These are phyloP conservation scores for Cryptosporidium felis DNA, from an alignment of 169 alveolate species.

Conservation along the genomic window DNA sequence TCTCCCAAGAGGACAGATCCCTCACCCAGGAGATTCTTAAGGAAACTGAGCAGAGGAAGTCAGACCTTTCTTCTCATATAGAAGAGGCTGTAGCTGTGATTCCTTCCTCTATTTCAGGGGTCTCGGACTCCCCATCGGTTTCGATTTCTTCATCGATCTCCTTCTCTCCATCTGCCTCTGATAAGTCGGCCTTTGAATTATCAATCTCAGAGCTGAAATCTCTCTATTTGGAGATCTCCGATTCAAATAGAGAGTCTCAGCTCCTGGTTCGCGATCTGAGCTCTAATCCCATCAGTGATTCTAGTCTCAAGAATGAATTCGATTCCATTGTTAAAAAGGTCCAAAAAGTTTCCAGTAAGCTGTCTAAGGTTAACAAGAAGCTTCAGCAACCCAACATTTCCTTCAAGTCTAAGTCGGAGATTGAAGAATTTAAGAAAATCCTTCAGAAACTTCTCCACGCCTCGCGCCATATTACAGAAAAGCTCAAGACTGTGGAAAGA, in stretches of 20 bases:
- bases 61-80: background rate
- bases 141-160: constrained; percentile 28
- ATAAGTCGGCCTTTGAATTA: constrained; percentile 9
- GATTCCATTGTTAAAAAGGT: constrained; percentile 23
- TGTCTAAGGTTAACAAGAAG: constrained; percentile 1
- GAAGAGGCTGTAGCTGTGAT: constrained; percentile 19
- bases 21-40: constrained; percentile 1
- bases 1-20: constrained; percentile 45
- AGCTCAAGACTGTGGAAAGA: constrained; percentile 4
- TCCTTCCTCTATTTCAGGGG: background rate
- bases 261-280: background rate
- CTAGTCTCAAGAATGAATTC: constrained; percentile 25
- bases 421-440: constrained; percentile 16
- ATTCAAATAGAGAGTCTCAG: constrained; percentile 6
- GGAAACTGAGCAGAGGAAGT: constrained; percentile 42
- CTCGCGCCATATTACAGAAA: background rate
- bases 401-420: constrained; percentile 9
- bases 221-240: constrained; percentile 14
- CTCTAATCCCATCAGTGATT: constrained; percentile 24
- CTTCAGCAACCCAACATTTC: constrained; percentile 51
- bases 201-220: constrained; percentile 8
- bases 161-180: background rate
- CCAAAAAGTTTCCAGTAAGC: constrained; percentile 8
- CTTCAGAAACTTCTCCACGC: constrained; percentile 6
- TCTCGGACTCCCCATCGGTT: background rate